These are phyloP conservation scores for Auxenochlorella pyrenoidosa DNA, from an alignment of 139 green algal species.

Conservation along the genomic window DNA sequence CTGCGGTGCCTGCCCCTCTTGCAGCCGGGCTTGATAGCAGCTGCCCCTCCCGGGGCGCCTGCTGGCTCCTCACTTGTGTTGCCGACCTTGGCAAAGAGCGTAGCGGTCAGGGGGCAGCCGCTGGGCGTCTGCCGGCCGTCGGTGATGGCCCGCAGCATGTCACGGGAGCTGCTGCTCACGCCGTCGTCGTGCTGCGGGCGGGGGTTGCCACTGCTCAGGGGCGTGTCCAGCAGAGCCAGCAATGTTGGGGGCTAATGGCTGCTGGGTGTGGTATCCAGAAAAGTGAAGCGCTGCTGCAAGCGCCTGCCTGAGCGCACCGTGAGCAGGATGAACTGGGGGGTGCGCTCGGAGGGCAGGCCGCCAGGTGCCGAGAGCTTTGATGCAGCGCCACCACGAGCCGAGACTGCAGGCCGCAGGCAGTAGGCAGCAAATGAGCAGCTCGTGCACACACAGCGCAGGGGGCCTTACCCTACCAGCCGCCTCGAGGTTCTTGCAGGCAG, in stretches of 20 bases:
- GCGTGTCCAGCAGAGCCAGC: too few relatives aligned
- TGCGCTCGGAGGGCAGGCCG: neutral
- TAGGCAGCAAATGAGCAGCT: too few relatives aligned
- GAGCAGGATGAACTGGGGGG: constrained; percentile 7
- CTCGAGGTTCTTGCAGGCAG: neutral
- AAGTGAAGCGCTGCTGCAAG: too few relatives aligned
- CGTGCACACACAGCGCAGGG: neutral
- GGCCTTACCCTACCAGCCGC: too few relatives aligned
- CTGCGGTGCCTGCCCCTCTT: neutral
- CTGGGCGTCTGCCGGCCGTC: neutral
- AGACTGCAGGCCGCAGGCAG: neutral
- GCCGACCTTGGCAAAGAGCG: neutral
- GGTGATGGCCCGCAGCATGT: neutral
- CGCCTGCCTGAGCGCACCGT: constrained; percentile 4
- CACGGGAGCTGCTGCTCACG: neutral
- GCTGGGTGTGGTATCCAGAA: too few relatives aligned
- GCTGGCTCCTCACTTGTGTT: neutral
- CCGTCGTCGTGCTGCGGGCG: neutral
- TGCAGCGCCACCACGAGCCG: neutral
- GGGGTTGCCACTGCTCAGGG: too few relatives aligned
- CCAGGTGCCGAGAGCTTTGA: neutral
- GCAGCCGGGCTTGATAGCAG: too few relatives aligned
- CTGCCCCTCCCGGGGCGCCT: too few relatives aligned
- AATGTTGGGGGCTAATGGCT: too few relatives aligned
- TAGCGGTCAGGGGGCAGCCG: neutral